Base-by-base conservation (phyloP, 257 asterid genomes). In the Solanum pinnatisectum region DNA sequence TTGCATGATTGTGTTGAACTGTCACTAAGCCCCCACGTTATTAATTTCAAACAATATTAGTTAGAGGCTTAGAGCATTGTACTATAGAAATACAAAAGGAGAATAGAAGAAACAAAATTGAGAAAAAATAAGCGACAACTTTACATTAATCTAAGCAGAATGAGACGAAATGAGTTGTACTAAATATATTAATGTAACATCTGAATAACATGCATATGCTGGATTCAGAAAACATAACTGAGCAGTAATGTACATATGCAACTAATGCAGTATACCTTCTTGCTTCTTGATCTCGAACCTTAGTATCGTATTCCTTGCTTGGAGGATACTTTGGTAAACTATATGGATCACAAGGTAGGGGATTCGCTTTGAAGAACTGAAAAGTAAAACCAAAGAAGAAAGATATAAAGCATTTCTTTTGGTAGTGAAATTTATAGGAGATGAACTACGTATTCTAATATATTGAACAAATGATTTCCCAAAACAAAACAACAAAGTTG, bases 331-430 rank as follows among this genome's bases (percentile, higher is more conserved):
- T 93, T 32, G 95, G 95, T 87, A 93, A 90, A 88, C 84, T 86
- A 83, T 91, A 90, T 86, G 93, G 94, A 85, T 90, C 93, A 68
- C 94, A 93, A 22, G 95, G 93, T 70, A 92, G 91, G 83, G 95
- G 95, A 79, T 87, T 87, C 42, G 85, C 74, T 15, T 86, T 88
- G 90, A 93, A 92, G 91, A 93, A 92, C 95, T 93, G 94, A 87
- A 88, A 72, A 88, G 85, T 49, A 25, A 82, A 49, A 81, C 6
- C 27, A 49, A 49, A 82, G 40, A 82, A 49, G 30, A 82, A 46
- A 10, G 11, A 18, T 49, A 52, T 30, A 82, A 82, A 82, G 1
- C 85, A 18, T 18, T 79, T 82, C 68, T 81, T 2, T 30, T 81
- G 85, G 85, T 27, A 30, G 85, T 30, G 42, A 81, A 81, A 81